phyloP scores from a whole-genome alignment of 345 rosid genomes.

The Adansonia digitata region DNA sequence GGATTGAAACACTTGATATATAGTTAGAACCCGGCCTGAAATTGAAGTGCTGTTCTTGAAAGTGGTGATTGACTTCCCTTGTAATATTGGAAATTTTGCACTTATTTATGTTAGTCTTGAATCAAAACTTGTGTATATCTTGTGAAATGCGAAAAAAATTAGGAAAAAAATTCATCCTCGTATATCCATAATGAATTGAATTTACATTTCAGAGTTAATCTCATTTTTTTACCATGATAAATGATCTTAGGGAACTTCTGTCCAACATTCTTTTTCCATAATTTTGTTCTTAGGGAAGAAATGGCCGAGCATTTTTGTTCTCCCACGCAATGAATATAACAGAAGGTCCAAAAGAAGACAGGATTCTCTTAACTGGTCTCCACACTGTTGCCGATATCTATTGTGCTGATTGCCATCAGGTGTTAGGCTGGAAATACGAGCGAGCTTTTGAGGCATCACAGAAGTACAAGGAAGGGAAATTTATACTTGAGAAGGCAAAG shows the following conservation, averaged over 20 bases:
- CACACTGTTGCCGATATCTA: slow-evolving; percentile 79
- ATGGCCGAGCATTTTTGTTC: slow-evolving; percentile 81
- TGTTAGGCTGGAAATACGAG: slow-evolving; percentile 85
- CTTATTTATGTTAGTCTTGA: not conserved
- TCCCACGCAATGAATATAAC: slow-evolving; percentile 75
- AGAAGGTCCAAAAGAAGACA: slow-evolving; percentile 68
- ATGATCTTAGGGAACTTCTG: not conserved
- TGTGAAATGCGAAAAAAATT: not conserved
- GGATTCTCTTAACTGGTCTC: slow-evolving; percentile 69
- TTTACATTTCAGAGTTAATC: no score
- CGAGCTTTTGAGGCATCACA: slow-evolving; percentile 66
- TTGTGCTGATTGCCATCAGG: slow-evolving; percentile 65
- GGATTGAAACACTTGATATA: not conserved
- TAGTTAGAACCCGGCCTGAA: not conserved
- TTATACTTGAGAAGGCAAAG: slow-evolving; percentile 75
- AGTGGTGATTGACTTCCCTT: not conserved
- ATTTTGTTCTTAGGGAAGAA: slow-evolving; percentile 60
- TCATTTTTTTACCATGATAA: not conserved
- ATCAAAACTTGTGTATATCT: not conserved
- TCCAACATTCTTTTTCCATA: not conserved
- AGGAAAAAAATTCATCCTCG: not conserved
- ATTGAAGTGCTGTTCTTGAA: not conserved
- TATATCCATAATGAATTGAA: not conserved
- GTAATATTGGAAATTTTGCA: not conserved
- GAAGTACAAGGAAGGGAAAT: slow-evolving; percentile 89